Evolutionary conservation across 2,329 filamentous ascomycete species (phyloP).

Genomic region (Trichoderma koningiopsis): DNA sequence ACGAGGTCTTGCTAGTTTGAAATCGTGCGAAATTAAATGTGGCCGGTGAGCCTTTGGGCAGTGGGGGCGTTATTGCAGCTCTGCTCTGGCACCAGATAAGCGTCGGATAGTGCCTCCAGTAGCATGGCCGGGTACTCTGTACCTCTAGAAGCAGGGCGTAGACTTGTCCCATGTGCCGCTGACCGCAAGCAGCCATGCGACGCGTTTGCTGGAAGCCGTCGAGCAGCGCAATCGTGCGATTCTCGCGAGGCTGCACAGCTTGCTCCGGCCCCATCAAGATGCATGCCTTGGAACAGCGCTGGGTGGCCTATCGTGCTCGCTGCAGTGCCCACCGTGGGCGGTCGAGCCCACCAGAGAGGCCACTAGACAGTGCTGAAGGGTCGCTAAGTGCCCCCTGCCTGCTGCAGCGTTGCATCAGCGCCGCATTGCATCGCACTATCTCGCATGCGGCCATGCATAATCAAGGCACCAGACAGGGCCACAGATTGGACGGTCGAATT

Average conservation of each 20-base stretch:
- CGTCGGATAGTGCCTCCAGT: neutral
- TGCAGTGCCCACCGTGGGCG: conserved; percentile 19
- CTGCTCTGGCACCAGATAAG: conserved; percentile 21
- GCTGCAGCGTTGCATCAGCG: conserved; percentile 26
- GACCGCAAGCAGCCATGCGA: conserved; percentile 1
- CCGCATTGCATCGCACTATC: conserved; percentile 25
- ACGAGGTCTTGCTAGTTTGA: conserved; percentile 23
- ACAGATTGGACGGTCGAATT: conserved; percentile 11
- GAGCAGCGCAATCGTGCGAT: conserved; percentile 22
- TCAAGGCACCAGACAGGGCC: conserved; percentile 20
- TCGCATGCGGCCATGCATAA: conserved; percentile 22
- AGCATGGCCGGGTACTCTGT: neutral
- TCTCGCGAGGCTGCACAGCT: conserved; percentile 19
- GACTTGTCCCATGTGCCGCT: neutral
- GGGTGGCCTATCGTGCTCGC: conserved; percentile 5
- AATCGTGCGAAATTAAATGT: conserved; percentile 27
- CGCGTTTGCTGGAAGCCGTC: conserved; percentile 21
- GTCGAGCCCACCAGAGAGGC: conserved; percentile 11
- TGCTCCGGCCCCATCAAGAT: neutral
- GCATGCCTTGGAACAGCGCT: conserved; percentile 11
- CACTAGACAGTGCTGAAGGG: conserved; percentile 8
- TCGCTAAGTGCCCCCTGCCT: conserved; percentile 11
- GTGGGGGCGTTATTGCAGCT: conserved; percentile 13
- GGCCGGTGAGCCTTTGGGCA: conserved; percentile 25
- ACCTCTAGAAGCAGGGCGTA: neutral